Percentiles rank a stretch among this genome's conserved stretches.
phyloP scores from a whole-genome alignment of 306 rosid genomes.

The Lotus japonicus region DNA sequence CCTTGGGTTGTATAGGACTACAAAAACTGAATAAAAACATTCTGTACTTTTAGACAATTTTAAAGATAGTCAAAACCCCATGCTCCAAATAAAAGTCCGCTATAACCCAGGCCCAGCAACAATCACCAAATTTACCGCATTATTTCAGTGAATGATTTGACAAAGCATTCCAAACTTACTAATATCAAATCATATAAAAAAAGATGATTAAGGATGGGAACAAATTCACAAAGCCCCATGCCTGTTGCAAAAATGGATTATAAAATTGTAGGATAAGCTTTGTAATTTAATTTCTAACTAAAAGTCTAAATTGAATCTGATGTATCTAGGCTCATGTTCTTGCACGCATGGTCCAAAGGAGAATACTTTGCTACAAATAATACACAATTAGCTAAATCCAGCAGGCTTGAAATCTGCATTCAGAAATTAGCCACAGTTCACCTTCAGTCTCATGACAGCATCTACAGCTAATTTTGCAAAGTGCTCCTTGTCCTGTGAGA shows the following conservation, averaged over 20 bases:
- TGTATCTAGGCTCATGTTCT: no score
- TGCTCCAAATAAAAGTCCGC: no score
- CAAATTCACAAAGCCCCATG: not conserved
- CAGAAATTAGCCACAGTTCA: conserved; percentile 21
- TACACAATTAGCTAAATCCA: not conserved
- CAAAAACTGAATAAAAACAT: not conserved
- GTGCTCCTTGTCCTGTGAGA: conserved; percentile 91
- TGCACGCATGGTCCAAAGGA: not conserved
- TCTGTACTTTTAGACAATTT: not conserved
- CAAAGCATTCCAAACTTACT: not conserved
- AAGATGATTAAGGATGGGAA: not conserved
- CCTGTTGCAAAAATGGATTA: not conserved
- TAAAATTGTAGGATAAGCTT: not conserved
- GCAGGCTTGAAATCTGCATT: not conserved
- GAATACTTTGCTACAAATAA: not conserved
- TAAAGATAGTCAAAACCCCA: not conserved
- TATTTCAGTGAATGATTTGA: not conserved
- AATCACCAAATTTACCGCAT: not conserved
- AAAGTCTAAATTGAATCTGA: no score
- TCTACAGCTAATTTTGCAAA: conserved; percentile 90
- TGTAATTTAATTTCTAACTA: not conserved
- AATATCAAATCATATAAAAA: not conserved
- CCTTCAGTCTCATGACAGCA: conserved; percentile 95
- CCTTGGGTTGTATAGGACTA: not conserved
- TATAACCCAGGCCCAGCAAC: no score